Evolutionary conservation across 345 rosid species (phyloP), one percentile per base, ranked within the genome.

Genomic region (Camelina sativa): DNA sequence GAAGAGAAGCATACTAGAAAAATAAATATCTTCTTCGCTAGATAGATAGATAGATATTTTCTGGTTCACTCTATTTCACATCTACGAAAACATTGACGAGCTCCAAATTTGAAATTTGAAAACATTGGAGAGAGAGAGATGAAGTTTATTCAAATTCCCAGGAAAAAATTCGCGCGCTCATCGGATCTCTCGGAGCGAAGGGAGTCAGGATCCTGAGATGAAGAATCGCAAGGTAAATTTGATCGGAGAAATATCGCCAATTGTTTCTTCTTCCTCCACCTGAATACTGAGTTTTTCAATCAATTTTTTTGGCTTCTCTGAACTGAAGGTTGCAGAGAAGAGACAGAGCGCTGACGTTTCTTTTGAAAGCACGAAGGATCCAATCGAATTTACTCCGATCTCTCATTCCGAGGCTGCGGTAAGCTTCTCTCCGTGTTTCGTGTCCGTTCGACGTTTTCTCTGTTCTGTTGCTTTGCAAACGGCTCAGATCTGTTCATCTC

Each of bases 331-430:
- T 66, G 37, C 59, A 25, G 77, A 78, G 77, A 72, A 72, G 81
- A 72, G 68, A 65, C 77, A 78, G 69, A 78, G 65, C 58, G 73
- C 81, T 25, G 81, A 78, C 1, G 25, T 44, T 3, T 72, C 77
- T n/a, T 23, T 72, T 53, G 69, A 60, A 22, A 34, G 8, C 73
- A 43, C 52, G 51, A 78, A 72, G 37, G 73, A 78, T 72, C 37
- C 58, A 3, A 1, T 8, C 15, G 76, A 77, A 65, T 50, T 11
- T 15, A 20, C 72, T 71, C 67, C 61, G 67, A 72, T 65, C 55
- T 77, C 80, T 34, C 77, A 77, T 44, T 61, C 72, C 65, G 81
- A 78, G 11, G 81, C 69, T 3, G 77, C 72, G 77, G 81, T 78
- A 66, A 38, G 62, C 16, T 59, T 71, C 69, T 12, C 47, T 64